Evolutionary conservation across 805 yeast species (phyloP).

Genomic region (Yarrowia sp.): DNA sequence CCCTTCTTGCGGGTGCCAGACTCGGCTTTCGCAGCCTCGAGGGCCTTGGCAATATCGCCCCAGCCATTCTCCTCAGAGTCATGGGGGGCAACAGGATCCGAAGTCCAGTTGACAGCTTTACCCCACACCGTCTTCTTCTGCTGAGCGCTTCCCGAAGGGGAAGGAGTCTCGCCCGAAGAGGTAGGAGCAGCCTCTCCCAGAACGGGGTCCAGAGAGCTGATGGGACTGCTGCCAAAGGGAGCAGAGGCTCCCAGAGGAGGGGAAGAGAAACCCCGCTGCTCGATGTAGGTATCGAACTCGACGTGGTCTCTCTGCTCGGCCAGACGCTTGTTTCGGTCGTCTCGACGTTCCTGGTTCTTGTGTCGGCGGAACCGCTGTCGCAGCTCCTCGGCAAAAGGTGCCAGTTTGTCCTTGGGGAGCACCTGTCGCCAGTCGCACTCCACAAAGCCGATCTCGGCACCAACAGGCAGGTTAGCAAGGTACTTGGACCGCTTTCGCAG

Average conservation of each 20-base stretch:
- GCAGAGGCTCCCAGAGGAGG: conserved; percentile 35
- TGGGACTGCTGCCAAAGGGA: conserved; percentile 28
- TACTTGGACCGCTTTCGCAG: conserved; percentile 70
- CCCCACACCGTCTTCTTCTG: conserved; percentile 42
- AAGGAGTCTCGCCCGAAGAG: conserved; percentile 20
- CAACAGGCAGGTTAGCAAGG: conserved; percentile 80
- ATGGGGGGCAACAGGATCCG: conserved; percentile 42
- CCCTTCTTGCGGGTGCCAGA: conserved; percentile 42
- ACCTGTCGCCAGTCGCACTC: conserved; percentile 81
- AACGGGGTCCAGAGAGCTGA: conserved; percentile 27
- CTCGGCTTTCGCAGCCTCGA: conserved; percentile 41
- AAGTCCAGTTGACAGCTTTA: conserved; percentile 41
- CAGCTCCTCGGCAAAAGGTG: conserved; percentile 45
- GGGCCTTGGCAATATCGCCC: conserved; percentile 41
- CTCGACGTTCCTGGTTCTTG: conserved; percentile 45
- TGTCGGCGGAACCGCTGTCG: conserved; percentile 43
- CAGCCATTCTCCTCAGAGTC: conserved; percentile 43
- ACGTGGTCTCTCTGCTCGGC: conserved; percentile 52
- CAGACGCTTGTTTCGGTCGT: conserved; percentile 45
- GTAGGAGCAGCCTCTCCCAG: conserved; percentile 15
- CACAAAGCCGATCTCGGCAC: conserved; percentile 80
- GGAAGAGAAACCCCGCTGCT: conserved; percentile 36
- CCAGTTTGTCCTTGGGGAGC: conserved; percentile 46
- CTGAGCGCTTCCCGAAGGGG: conserved; percentile 38
- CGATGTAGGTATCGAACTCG: conserved; percentile 33